phyloP scores from a whole-genome alignment of 2,329 filamentous ascomycete genomes.

The Salinomyces thailandicus region DNA sequence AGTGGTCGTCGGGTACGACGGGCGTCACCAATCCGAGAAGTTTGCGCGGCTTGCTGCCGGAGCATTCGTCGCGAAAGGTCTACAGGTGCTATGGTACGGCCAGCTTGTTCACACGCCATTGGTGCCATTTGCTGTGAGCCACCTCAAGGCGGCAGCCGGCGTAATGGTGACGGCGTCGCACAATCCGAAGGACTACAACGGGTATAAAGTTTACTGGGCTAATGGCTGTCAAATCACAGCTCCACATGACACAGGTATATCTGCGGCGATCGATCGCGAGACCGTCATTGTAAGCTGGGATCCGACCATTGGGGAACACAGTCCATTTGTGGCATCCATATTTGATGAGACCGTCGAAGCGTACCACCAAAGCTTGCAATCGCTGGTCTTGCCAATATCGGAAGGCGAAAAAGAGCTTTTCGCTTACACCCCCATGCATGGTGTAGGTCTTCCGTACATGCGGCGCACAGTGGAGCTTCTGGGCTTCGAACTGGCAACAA shows the following conservation, averaged over 20 bases:
- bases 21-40: conserved; percentile 50
- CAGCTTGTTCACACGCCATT: conserved; percentile 48
- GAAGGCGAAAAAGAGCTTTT: conserved; percentile 24
- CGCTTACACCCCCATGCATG: conserved; percentile 49
- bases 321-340: conserved; percentile 32
- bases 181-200: conserved; percentile 54
- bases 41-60: conserved; percentile 52
- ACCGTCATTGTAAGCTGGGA: conserved; percentile 43
- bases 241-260: conserved; percentile 50
- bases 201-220: conserved; percentile 57
- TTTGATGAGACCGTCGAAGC: conserved; percentile 32
- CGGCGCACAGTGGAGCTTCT: conserved; percentile 29
- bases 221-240: conserved; percentile 58
- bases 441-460: conserved; percentile 43
- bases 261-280: conserved; percentile 45
- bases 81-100: conserved; percentile 52
- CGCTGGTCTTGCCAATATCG: conserved; percentile 22
- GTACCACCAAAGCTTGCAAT: conserved; percentile 36
- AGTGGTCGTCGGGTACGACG: conserved; percentile 53
- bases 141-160: conserved; percentile 46
- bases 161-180: conserved; percentile 59
- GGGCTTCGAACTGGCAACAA: conserved; percentile 19
- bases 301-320: conserved; percentile 32
- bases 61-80: conserved; percentile 47
- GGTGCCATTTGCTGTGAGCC: conserved; percentile 50